Evolutionary conservation across 805 yeast genomes (phyloP), one percentile per base, ranked within the genome.

Genomic region (Cyberlindnera sargentensis): DNA sequence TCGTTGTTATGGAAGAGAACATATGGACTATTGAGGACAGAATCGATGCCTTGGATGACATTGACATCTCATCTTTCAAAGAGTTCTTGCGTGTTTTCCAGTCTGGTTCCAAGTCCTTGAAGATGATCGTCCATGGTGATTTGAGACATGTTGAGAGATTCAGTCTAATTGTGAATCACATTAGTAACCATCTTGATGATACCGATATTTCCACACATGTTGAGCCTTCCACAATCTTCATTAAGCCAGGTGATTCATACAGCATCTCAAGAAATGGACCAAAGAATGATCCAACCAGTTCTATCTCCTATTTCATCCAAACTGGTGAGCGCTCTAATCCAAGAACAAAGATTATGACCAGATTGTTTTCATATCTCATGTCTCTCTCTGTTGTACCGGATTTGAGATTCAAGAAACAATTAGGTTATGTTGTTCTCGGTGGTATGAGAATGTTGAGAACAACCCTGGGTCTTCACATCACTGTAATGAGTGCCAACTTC

Each of bases 401-500:
- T 38, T 58, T 83, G 15, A 62, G 90, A 47, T 70, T 68, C 20
- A 72, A 71, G 50, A 71, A 70, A 45, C 84, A 78, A 48, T 58
- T 84, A 43, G 90, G 87, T 0, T 84, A 84, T 55, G 67, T 72
- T 5, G 76, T 81, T 0, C 50, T 72, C n/a, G 75, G 80, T 23
- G 88, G 88, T 0, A 43, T 71, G 26, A 62, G 84, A 46, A 51
- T 73, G 1, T 58, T 76, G 28, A 64, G 79, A 42, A 66, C 70
- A 24, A 72, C 80, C 0, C 58, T 74, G 30, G 91, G 91, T 1
- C 46, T 82, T 4, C 82, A 78, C 51, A 60, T 84, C 8, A 66
- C 76, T 1, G 59, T 81, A 0, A 72, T 80, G 68, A 78, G 87
- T 48, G 71, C 73, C 11, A 62, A 61, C 2, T 66, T 65, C 42